Conservation (phyloP, 169 alveolate species). For the Plasmodium cynomolgi region DNA sequence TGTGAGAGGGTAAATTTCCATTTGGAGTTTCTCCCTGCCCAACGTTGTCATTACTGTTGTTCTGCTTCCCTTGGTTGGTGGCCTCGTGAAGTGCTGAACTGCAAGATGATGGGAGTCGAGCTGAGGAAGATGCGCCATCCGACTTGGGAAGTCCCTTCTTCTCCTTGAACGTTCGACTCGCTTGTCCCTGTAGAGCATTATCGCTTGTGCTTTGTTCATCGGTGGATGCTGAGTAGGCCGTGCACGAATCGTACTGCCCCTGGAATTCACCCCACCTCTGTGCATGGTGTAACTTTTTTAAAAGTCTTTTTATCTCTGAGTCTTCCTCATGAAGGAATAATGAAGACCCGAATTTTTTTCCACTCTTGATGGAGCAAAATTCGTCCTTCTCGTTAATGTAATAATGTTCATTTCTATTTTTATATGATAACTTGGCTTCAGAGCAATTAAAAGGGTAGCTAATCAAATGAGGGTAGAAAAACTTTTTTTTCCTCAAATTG, state of each 20-base stretch:
- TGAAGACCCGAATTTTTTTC: conserved; percentile 27
- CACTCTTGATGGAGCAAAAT: conserved; percentile 22
- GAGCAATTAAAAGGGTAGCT: conserved; percentile 40
- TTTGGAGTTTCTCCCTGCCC: neutral
- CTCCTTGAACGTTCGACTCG: neutral
- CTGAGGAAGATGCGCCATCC: neutral
- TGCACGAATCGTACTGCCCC: neutral
- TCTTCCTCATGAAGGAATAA: conserved; percentile 13
- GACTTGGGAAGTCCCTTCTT: neutral
- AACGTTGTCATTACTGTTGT: neutral
- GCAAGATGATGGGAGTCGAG: neutral
- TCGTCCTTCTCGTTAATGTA: conserved; percentile 45
- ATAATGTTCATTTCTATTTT: conserved; percentile 34
- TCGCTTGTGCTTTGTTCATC: neutral
- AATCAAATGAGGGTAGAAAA: conserved; percentile 12
- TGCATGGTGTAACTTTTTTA: conserved; percentile 19
- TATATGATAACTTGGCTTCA: conserved; percentile 7
- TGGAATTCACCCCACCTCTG: neutral
- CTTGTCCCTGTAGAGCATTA: neutral
- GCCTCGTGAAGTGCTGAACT: neutral
- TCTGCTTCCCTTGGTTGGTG: neutral
- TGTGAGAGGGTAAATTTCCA: neutral
- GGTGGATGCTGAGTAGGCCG: neutral
- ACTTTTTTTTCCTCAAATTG: conserved; percentile 16
- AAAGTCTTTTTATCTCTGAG: neutral